Base-by-base conservation (phyloP, 2,329 filamentous ascomycete genomes). In the Didymella arachidicola region DNA sequence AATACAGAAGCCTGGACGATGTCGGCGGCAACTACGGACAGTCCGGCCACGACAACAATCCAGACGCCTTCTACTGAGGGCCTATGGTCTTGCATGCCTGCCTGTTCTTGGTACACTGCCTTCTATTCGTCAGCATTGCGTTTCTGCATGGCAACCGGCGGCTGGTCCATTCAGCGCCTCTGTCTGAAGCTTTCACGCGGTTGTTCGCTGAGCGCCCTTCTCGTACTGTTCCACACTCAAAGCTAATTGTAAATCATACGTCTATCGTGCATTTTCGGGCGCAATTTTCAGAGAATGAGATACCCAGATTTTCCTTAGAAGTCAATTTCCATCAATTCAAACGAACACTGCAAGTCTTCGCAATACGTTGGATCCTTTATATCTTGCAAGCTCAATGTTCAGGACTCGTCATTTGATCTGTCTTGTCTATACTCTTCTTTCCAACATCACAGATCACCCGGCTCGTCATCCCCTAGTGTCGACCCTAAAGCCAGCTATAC, bases 1-100 rank as follows among this genome's bases (percentile, higher is more conserved):
- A 75, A 36, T 82, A 82, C 62, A 69, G 74, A 48, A 80, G 77
- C 60, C 68, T 82, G 26, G 80, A 82, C 58, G 79, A 81, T 63
- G 76, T 78, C 32, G 72, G 73, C 32, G 56, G 65, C 50, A 66
- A 57, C 36, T 68, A 71, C 48, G 70, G 69, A 16, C 66, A 69
- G 41, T 64, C 69, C n/a, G 67, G 68, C 39, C 62, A 74, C 41
- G 71, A 74, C 51, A 71, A 70, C 48, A 71, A 72, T 30, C 71
- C 73, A 10, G 68, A 74, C 45, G 70, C 71, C 12, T 76, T 72
- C 59, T 76, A 76, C 53, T 76, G 59, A 54, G 22, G 30, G 22
- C 1, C 1, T 14, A 5, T 16, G 22, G 11, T 12, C 25, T 16
- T 7, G 6, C 27, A 22, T 22, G 22, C 29, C 12, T 18, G 22